Evolutionary conservation across 257 asterid species (phyloP).

Genomic region (Capsicum pubescens): DNA sequence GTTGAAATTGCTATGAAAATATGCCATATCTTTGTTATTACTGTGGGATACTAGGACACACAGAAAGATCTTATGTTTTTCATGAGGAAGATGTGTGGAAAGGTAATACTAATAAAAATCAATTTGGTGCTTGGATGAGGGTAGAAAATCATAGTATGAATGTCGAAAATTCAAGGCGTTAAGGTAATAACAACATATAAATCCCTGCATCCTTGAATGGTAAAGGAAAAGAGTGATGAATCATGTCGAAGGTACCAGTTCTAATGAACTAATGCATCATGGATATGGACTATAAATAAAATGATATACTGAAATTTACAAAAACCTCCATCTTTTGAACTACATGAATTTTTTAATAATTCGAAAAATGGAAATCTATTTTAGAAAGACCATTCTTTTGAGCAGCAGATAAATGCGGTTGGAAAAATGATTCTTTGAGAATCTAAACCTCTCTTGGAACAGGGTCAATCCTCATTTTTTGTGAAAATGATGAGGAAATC

Average conservation of each 20-base stretch:
- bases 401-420: no score
- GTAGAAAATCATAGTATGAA: background rate
- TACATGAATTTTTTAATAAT: no score
- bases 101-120: no score
- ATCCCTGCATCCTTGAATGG: background rate
- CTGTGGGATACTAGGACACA: background rate
- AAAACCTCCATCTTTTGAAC: background rate
- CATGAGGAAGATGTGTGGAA: background rate
- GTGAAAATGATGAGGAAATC: no score
- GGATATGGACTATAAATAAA: background rate
- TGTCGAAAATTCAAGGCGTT: no score
- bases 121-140: background rate
- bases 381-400: no score
- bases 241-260: background rate
- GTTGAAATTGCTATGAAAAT: background rate
- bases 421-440: no score
- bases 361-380: no score
- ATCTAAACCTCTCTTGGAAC: no score
- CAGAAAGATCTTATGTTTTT: background rate
- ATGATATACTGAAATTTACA: background rate
- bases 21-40: background rate
- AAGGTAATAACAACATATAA: background rate
- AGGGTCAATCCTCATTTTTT: no score
- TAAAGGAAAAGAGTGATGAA: no score
- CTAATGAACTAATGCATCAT: background rate